Evolutionary conservation across 1,284 basidiomycete species (phyloP).

Genomic region (Ustilago cynodontis): DNA sequence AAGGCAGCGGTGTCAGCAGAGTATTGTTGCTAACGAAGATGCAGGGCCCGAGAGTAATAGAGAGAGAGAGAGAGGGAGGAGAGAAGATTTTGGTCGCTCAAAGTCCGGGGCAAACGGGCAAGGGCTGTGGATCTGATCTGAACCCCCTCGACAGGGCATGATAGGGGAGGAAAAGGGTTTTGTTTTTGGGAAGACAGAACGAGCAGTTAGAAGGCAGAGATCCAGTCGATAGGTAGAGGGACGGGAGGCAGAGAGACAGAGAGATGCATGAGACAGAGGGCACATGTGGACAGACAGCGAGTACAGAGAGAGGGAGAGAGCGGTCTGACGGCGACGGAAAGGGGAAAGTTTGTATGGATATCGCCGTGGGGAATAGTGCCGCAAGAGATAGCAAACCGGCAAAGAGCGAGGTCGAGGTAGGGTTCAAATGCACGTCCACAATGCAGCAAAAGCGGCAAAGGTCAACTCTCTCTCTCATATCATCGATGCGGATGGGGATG

Average conservation of each 20-base stretch:
- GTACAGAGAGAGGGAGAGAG: too few species aligned
- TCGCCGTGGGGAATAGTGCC: not conserved
- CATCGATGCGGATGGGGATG: not conserved
- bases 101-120: constrained; percentile 30
- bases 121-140: not conserved
- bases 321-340: not conserved
- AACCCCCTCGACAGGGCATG: too few species aligned
- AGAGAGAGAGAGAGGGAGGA: not conserved
- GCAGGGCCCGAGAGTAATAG: too few species aligned
- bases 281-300: constrained; percentile 12
- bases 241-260: constrained; percentile 10
- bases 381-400: not conserved
- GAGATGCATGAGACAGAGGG: constrained; percentile 10
- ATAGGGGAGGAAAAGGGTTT: not conserved
- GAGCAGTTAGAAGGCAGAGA: not conserved
- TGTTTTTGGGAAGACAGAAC: not conserved
- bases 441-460: too few species aligned
- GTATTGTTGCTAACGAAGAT: not conserved
- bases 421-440: too few species aligned
- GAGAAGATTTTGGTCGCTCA: constrained; percentile 16
- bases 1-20: too few species aligned
- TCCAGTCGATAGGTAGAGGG: not conserved
- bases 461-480: not conserved
- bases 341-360: not conserved
- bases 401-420: too few species aligned